Percentiles rank a stretch among this genome's conserved stretches.
Evolutionary conservation across 192 early-diverging fungal species (phyloP).

Genomic region (Chytriomyces sp.): DNA sequence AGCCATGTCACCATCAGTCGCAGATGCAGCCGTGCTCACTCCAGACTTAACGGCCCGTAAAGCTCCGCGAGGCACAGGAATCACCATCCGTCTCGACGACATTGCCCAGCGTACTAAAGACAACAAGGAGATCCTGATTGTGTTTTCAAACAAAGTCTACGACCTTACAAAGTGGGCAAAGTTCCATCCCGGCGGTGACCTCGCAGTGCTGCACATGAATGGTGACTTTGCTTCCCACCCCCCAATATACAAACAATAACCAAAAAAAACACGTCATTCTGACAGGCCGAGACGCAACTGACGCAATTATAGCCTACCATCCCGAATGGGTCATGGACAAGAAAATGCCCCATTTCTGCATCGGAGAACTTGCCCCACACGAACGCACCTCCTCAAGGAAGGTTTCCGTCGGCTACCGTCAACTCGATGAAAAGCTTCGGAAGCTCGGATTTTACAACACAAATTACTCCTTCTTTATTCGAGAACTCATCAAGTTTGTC

Average conservation of each 20-base stretch:
- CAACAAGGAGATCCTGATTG: slow-evolving; percentile 71
- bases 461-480: slow-evolving; percentile 58
- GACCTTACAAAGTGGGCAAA: slow-evolving; percentile 75
- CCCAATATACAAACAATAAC: too few species aligned
- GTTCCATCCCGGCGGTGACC: slow-evolving; percentile 89
- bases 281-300: slow-evolving; percentile 76
- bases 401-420: slow-evolving; percentile 60
- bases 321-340: slow-evolving; percentile 78
- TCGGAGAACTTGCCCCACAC: slow-evolving; percentile 67
- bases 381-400: not conserved
- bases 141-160: slow-evolving; percentile 87
- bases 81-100: not conserved
- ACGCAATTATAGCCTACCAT: slow-evolving; percentile 86
- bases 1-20: too few species aligned
- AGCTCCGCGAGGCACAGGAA: not conserved
- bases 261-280: too few species aligned
- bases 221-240: slow-evolving; percentile 53
- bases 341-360: slow-evolving; percentile 77
- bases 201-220: slow-evolving; percentile 85
- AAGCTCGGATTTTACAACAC: slow-evolving; percentile 71
- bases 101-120: not conserved
- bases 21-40: too few species aligned
- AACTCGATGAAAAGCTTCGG: slow-evolving; percentile 70
- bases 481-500: slow-evolving; percentile 53
- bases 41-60: not conserved